Base-by-base conservation (phyloP, 2,329 filamentous ascomycete species). In the Aspergillus floridensis region DNA sequence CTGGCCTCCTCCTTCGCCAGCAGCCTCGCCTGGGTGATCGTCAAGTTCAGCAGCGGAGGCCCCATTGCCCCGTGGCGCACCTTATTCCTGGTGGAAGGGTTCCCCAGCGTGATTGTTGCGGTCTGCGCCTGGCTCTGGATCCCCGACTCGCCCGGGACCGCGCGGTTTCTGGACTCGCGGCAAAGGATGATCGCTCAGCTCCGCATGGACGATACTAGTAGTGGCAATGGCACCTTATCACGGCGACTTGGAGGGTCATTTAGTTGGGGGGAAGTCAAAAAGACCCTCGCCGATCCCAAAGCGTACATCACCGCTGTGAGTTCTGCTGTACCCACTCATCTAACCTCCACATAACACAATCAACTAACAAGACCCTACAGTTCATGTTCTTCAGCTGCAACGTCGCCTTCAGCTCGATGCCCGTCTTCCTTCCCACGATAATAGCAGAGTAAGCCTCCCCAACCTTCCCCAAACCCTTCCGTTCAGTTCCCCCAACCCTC, bases 371-470 rank as follows among this genome's bases (percentile, higher is more conserved):
- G 22, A 21, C 10, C 51, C 4, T 21, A 48, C 57, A 77, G 76
- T 76, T 85, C 66, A 96, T 96, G 85, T 91, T 96, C 80, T 92
- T 96, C 79, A 86, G 88, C 74, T 87, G 89, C 70, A 96, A 96
- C 75, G 89, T 96, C 72, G 89, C 92, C 12, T 96, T 96, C 79
- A 88, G 87, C 69, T 93, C 90, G 22, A 86, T 96, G 72, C 92
- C 92, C 2, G 90, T 95, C 52, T 96, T 96, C 72, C 82, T 96
- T 2, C 92, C 92, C 38, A 92, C 89, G 24, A 91, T 96, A 63
- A 83, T 96, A 50, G 80, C 81, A 60, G 84, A 88, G 70, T 80
- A 67, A 58, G 73, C 68, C 47, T 5, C 26, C 26, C 26, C 26
- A 29, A 7, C 7, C 26, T 8, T 1, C 26, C 26, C 26, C 2